Evolutionary conservation across 2,329 filamentous ascomycete genomes (phyloP), one percentile per base, ranked within the genome.

Genomic region (Neocucurbitaria cava): DNA sequence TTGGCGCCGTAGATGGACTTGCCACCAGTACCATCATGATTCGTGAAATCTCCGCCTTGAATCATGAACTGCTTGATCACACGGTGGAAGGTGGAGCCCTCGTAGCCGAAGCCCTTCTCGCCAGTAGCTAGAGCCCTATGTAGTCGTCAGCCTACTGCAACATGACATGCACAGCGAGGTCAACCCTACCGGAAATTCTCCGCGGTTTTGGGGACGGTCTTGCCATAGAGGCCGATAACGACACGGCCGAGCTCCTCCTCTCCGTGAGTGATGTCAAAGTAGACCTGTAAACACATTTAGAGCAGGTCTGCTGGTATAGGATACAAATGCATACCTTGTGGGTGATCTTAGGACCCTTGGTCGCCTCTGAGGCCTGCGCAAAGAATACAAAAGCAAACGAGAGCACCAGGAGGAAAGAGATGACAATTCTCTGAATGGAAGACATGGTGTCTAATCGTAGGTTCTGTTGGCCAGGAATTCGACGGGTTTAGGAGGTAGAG

Each of bases 1-100:
- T 90, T 91, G 68, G 85, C 83, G 70, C 91, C 91, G 76, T 94
- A 95, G 82, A 95, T 94, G 63, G 89, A 92, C 85, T 92, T 93
- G 78, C 91, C 91, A 75, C 90, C 90, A 61, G 90, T 93, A 71
- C 90, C 85, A 70, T 95, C 90, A 54, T 87, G 87, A 65, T 86
- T 89, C 77, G 90, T 94, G 79, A 95, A 94, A 82, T 95, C 90
- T 36, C 52, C 42, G 68, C 91, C 91, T 82, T 94, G 91, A 77
- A 95, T 93, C 91, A 95, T 95, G 81, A 95, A 95, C 66, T 88
- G 77, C 83, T 91, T 90, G 84, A 95, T 95, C 75, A 95, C 89
- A 77, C 91, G 90, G 85, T 96, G 91, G 87, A 96, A 96, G 73
- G 78, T 83, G 46, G 90, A 93, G 59, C 87, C 90, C 78, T 91